Conservation (phyloP, 169 alveolate genomes). For the Ichthyophthirius multifiliis region DNA sequence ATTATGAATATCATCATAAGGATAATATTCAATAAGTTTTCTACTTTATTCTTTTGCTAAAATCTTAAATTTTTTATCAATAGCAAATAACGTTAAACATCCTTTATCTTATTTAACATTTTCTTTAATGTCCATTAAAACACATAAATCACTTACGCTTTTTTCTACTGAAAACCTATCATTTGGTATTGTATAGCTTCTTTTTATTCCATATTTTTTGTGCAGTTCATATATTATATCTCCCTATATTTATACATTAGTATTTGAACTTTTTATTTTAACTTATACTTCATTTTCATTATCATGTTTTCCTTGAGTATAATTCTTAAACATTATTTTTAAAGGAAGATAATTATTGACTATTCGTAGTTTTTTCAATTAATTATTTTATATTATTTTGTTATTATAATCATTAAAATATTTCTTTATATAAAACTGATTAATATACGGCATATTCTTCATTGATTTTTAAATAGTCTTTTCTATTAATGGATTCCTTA, state of each 20-base stretch:
- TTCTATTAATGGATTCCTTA: not conserved
- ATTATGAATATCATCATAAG: too few relatives aligned
- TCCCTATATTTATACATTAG: too few relatives aligned
- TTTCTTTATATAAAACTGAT: not conserved
- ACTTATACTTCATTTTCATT: not conserved
- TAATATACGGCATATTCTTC: not conserved
- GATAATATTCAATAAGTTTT: not conserved
- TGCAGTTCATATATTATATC: not conserved
- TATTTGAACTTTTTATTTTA: not conserved
- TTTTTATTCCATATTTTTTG: not conserved
- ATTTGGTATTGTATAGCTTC: not conserved
- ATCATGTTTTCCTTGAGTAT: not conserved
- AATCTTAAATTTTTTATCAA: not conserved
- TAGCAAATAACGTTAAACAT: not conserved
- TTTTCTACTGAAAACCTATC: not conserved
- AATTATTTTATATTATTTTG: not conserved
- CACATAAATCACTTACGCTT: not conserved
- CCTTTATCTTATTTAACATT: constrained; percentile 7
- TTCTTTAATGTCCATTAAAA: not conserved
- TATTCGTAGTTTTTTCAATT: constrained; percentile 2
- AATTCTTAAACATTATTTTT: not conserved
- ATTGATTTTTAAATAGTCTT: not conserved
- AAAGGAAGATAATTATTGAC: constrained; percentile 1
- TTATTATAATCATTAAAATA: not conserved
- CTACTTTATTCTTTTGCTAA: not conserved